Evolutionary conservation across 2,329 filamentous ascomycete species (phyloP), one percentile per base, ranked within the genome.

Genomic region (Fusarium duplospermum): DNA sequence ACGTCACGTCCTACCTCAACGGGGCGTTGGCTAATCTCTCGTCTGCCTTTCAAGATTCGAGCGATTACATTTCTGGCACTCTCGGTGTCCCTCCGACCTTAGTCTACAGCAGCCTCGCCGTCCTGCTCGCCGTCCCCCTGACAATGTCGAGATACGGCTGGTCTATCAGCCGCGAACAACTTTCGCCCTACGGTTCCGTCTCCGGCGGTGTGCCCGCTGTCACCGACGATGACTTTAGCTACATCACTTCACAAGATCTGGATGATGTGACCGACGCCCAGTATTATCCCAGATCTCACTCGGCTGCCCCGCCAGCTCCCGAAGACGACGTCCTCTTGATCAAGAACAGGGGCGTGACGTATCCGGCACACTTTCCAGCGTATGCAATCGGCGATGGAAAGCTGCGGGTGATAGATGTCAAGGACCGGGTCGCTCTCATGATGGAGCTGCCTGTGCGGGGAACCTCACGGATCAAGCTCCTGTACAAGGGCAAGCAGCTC

Each of bases 161-260:
- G 84, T 84, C 85, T 11, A 79, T 82, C 64, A 80, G 78, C 63
- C 85, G 85, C 70, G 85, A 85, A 58, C 83, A 83, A 66, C 79
- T 89, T 69, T 90, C 88, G 58, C 87, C 88, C n/a, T 90, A 87
- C 76, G 82, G 82, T 67, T 87, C 88, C 36, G 79, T 83, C 68
- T 81, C 84, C 40, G 85, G 84, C 54, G 85, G 86, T 47, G 83
- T 87, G 11, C 89, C 91, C 35, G 87, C 91, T 73, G 91, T 95
- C 69, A 93, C 90, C 76, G 92, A 94, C 75, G 89, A 92, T 36
- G 93, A 95, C 84, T 96, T 91, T 82, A 92, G 90, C 80, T 95
- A 96, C 85, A 95, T 95, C 80, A 94, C 93, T n/a, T 91, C 91
- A 31, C 90, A 93, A 77, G 93, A 95, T 78, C 82, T 95, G 42